phyloP scores from a whole-genome alignment of 2,329 filamentous ascomycete species.

The Monosporascus sp. region DNA sequence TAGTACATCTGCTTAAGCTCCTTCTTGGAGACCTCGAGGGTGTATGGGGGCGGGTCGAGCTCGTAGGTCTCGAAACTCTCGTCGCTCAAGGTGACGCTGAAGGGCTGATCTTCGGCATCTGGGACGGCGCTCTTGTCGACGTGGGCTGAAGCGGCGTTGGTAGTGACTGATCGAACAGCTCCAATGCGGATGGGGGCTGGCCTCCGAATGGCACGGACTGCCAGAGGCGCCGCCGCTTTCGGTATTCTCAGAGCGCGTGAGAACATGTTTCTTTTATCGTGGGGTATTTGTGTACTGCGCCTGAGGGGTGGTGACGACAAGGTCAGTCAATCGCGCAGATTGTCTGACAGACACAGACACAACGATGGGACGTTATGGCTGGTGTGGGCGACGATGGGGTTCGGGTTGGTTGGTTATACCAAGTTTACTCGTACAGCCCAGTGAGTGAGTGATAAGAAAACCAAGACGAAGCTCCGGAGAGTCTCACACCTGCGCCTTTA shows the following conservation, averaged over 20 bases:
- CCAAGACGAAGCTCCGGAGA: constrained; percentile 18
- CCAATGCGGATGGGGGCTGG: constrained; percentile 36
- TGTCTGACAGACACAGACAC: too few species aligned
- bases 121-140: constrained; percentile 68
- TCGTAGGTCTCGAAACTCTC: constrained; percentile 99
- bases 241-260: constrained; percentile 62
- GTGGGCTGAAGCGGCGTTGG: constrained; percentile 87
- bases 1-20: constrained; percentile 99
- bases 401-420: too few species aligned
- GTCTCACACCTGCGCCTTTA: constrained; percentile 1
- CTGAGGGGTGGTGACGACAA: too few species aligned
- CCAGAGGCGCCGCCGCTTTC: constrained; percentile 53
- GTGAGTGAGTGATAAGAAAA: background rate
- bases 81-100: constrained; percentile 87
- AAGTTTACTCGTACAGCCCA: too few species aligned
- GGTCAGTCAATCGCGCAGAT: too few species aligned
- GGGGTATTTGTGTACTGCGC: too few species aligned
- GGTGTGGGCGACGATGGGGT: too few species aligned
- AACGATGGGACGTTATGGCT: too few species aligned
- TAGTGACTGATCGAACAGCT: constrained; percentile 76
- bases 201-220: constrained; percentile 38
- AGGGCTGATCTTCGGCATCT: constrained; percentile 72
- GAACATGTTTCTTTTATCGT: constrained; percentile 48
- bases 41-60: constrained; percentile 92
- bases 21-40: constrained; percentile 89